A percentile compares a stretch with the other conserved stretches of the same genome.
Evolutionary conservation across 2,329 filamentous ascomycete species (phyloP).

Genomic region (Scedosporium dehoogii): DNA sequence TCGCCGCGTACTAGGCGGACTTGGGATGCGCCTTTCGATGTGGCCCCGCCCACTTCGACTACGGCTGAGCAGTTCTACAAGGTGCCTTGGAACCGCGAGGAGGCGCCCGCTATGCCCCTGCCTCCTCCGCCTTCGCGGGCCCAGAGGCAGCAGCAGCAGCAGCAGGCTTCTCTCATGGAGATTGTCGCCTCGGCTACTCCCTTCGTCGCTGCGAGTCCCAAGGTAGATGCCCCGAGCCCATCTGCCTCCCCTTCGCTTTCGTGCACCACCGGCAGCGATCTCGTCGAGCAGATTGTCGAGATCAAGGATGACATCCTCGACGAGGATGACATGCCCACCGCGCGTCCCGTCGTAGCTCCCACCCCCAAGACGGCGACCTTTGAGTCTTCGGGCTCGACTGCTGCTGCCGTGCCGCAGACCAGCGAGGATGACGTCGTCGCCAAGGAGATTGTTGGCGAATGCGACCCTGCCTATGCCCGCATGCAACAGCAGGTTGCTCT

Average conservation of each 20-base stretch:
- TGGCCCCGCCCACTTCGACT: slow-evolving; percentile 66
- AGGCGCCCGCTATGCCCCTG: slow-evolving; percentile 21
- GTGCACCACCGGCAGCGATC: background rate
- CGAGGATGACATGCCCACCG: slow-evolving; percentile 19
- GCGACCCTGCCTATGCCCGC: slow-evolving; percentile 64
- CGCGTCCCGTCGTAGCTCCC: slow-evolving; percentile 34
- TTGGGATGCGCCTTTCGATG: slow-evolving; percentile 58
- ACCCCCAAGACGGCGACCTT: slow-evolving; percentile 19
- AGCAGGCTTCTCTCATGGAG: slow-evolving; percentile 2
- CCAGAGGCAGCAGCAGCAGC: background rate
- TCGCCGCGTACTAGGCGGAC: slow-evolving; percentile 67
- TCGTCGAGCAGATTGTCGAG: slow-evolving; percentile 12
- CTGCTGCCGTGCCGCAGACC: slow-evolving; percentile 25
- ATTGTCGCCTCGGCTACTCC: slow-evolving; percentile 1
- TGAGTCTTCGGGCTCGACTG: slow-evolving; percentile 12
- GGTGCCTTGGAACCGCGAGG: slow-evolving; percentile 57
- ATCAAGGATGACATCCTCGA: slow-evolving; percentile 12
- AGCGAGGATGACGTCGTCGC: slow-evolving; percentile 41
- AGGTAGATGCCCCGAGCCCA: background rate
- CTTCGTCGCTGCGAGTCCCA: background rate
- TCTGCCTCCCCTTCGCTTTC: background rate
- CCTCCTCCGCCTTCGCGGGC: slow-evolving; percentile 14
- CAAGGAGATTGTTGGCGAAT: slow-evolving; percentile 58
- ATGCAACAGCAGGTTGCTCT: slow-evolving; percentile 62
- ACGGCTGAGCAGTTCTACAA: slow-evolving; percentile 91